These are phyloP conservation scores for Picea abies DNA, from an alignment of 83 land plant genomes.

Conservation along the genomic window DNA sequence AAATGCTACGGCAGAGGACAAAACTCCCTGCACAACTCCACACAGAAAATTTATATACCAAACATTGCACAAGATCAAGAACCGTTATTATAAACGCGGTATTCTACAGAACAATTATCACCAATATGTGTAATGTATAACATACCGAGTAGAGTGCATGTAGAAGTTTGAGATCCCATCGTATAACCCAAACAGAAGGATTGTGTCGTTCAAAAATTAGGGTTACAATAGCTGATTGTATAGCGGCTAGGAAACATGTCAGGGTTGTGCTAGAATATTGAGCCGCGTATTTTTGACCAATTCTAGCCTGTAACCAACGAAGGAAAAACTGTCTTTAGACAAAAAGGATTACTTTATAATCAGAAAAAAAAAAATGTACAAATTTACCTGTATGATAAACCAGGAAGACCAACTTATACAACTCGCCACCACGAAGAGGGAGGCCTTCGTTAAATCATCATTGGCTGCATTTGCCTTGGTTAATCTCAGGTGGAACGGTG, in stretches of 20 bases:
- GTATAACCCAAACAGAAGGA: slow-evolving; percentile 47
- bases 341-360: background rate
- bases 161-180: slow-evolving; percentile 28
- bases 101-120: background rate
- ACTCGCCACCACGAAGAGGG: background rate
- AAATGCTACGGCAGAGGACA: slow-evolving; percentile 31
- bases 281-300: slow-evolving; percentile 38
- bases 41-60: no score
- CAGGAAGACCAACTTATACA: slow-evolving; percentile 48
- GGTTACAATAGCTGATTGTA: slow-evolving; percentile 35
- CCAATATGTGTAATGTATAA: background rate
- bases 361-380: background rate
- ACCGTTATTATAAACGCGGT: no score
- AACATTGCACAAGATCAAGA: no score
- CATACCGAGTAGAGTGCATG: slow-evolving; percentile 50
- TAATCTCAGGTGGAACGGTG: slow-evolving; percentile 24
- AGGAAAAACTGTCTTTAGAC: no score
- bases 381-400: slow-evolving; percentile 61
- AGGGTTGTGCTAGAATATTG: slow-evolving; percentile 54
- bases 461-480: no score
- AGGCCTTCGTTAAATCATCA: background rate
- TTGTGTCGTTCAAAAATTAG: slow-evolving; percentile 24
- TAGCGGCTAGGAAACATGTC: slow-evolving; percentile 45
- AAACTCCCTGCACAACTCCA: slow-evolving; percentile 34
- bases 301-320: slow-evolving; percentile 30